Evolutionary conservation across 78 protist species (phyloP).

Genomic region (Guillardia theta): DNA sequence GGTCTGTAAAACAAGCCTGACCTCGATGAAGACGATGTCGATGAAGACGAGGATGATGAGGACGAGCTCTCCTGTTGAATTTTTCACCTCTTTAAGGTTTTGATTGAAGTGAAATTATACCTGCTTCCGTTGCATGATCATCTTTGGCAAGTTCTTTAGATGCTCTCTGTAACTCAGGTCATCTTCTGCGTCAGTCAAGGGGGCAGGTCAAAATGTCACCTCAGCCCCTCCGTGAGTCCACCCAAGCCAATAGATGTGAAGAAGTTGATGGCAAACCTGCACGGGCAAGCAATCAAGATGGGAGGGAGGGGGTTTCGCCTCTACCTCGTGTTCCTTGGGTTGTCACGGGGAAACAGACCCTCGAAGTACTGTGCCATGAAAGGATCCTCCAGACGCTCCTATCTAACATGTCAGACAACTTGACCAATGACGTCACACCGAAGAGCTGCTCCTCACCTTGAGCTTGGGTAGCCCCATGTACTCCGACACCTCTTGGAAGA

Average conservation of each 20-base stretch:
- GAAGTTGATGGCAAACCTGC: conserved; percentile 93
- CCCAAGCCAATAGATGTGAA: conserved; percentile 92
- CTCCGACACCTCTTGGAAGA: conserved; percentile 89
- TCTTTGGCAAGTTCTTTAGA: conserved; percentile 77
- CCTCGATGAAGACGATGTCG: too few relatives aligned
- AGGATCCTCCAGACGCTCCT: conserved; percentile 69
- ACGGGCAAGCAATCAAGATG: conserved; percentile 17
- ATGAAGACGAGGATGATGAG: too few relatives aligned
- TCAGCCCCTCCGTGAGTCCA: conserved; percentile 79
- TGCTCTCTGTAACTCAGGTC: too few relatives aligned
- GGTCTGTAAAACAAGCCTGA: too few relatives aligned
- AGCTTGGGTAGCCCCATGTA: conserved; percentile 76
- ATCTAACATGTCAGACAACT: not conserved
- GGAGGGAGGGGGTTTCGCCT: too few relatives aligned
- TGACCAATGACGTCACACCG: not conserved
- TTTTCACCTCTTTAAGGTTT: not conserved
- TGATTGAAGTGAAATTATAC: too few relatives aligned
- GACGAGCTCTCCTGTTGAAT: not conserved
- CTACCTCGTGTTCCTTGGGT: conserved; percentile 82
- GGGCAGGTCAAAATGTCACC: too few relatives aligned
- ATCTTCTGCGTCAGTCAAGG: too few relatives aligned
- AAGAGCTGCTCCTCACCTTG: not conserved
- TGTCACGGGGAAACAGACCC: conserved; percentile 85
- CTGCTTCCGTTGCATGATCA: conserved; percentile 38
- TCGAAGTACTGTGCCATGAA: conserved; percentile 43